Percentiles rank a stretch among this genome's conserved stretches.
Conservation (phyloP, 305 asterid species). For the Vinca major region DNA sequence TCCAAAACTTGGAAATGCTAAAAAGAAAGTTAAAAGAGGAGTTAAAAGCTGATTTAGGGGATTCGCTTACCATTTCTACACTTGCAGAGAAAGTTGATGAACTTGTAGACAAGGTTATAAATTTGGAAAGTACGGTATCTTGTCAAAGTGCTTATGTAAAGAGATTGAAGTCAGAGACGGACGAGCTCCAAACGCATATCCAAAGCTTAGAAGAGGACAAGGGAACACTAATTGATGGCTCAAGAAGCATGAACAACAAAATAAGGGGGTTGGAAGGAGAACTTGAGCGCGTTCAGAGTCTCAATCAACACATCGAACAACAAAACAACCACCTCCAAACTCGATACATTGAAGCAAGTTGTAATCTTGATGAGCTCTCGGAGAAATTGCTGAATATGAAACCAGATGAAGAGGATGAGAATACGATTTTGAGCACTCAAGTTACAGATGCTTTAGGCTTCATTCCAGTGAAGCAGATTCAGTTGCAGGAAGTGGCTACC, state of each 20-base stretch:
- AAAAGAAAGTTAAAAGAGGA: slow-evolving; percentile 11
- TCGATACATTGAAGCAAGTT: slow-evolving; percentile 19
- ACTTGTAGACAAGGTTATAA: slow-evolving; percentile 28
- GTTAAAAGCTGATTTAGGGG: slow-evolving; percentile 11
- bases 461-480: slow-evolving; percentile 14
- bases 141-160: slow-evolving; percentile 32
- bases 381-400: slow-evolving; percentile 23
- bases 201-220: slow-evolving; percentile 23
- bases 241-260: slow-evolving; percentile 25
- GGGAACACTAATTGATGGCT: slow-evolving; percentile 20
- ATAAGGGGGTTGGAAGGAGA: slow-evolving; percentile 32
- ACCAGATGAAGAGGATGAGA: slow-evolving; percentile 22
- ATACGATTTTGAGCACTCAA: neutral
- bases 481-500: neutral
- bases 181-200: slow-evolving; percentile 26
- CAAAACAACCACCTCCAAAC: slow-evolving; percentile 20
- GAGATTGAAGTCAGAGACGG: slow-evolving; percentile 30
- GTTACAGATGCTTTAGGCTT: neutral
- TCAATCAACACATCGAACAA: slow-evolving; percentile 17
- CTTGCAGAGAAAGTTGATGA: slow-evolving; percentile 37
- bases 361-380: slow-evolving; percentile 25
- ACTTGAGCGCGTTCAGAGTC: slow-evolving; percentile 24
- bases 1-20: slow-evolving; percentile 16
- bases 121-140: slow-evolving; percentile 22
- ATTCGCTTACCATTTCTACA: slow-evolving; percentile 25